Base-by-base conservation (phyloP, 768 basidiomycete genomes). In the Tulasnella sp. region DNA sequence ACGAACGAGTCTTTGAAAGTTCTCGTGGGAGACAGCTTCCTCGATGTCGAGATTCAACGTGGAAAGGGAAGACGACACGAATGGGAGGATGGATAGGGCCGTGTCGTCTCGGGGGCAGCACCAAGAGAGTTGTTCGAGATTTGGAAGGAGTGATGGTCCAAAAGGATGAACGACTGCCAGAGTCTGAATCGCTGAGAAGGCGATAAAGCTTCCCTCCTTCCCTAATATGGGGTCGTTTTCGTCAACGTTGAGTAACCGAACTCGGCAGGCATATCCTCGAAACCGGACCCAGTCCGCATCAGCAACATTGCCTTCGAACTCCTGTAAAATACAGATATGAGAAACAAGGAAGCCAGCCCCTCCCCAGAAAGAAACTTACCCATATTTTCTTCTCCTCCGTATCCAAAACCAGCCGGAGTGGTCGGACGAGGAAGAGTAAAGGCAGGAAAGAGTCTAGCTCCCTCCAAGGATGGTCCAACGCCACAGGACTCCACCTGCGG, bases 161-260 rank as follows among this genome's bases (percentile, higher is more conserved):
- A 64, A 64, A 12, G 60, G 60, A 64, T 64, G 60, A 64, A 64
- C 60, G 60, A 64, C 24, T 8, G 60, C 60, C 60, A 64, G 60
- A 64, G 28, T n/a, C n/a, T 64, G 60, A n/a, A 64, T 64, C 8
- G 60, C 24, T 4, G 60, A 34, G 60, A 64, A 28, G 31, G 60
- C 60, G 28, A 64, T 64, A 31, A 64, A 64, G 60, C 28, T 64
- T 14, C n/a, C n/a, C 31, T 64, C 16, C 60, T 64, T 64, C 60
- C 11, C 31, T 1, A 64, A 64, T 2, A 64, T 64, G 9, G 1
- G 24, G n/a, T 64, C 60, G 60, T 64, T 64, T n/a, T 64, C 60
- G n/a, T 64, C 60, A 34, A 11, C 34, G 3, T 28, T 31, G 60
- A 64, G n/a, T 7, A 18, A 28, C 31, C 60, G 60, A 28, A 64